Evolutionary conservation across 257 asterid species (phyloP).

Genomic region (Echium plantagineum): DNA sequence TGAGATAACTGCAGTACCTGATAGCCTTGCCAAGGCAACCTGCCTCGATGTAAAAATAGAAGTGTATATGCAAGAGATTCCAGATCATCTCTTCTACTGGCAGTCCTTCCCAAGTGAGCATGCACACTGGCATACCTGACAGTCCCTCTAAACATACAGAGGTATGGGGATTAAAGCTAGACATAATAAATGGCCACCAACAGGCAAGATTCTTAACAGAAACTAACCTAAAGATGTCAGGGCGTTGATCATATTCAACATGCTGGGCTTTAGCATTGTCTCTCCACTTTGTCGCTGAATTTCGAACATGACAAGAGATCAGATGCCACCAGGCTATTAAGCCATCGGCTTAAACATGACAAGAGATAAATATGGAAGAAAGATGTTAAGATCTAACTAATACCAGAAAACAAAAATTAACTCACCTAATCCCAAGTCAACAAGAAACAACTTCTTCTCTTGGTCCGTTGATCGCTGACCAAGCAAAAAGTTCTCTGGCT

Average conservation of each 20-base stretch:
- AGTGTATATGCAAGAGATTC: conserved; percentile 43
- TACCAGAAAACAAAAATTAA: background rate
- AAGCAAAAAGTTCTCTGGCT: conserved; percentile 41
- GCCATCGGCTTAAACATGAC: too few relatives aligned
- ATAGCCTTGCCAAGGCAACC: conserved; percentile 46
- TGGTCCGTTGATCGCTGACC: conserved; percentile 36
- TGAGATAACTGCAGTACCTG: conserved; percentile 20
- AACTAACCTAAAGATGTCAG: conserved; percentile 32
- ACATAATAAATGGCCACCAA: background rate
- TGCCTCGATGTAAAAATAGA: conserved; percentile 35
- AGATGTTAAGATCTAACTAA: background rate
- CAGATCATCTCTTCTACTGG: conserved; percentile 44
- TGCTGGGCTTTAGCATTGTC: conserved; percentile 30
- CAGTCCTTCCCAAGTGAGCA: conserved; percentile 48
- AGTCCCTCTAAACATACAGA: conserved; percentile 25
- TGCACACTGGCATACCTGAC: conserved; percentile 45
- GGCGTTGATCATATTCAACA: conserved; percentile 39
- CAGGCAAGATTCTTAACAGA: background rate
- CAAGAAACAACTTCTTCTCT: conserved; percentile 43
- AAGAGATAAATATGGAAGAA: background rate
- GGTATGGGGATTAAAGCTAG: background rate
- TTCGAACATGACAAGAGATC: conserved; percentile 1
- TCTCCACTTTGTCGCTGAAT: conserved; percentile 38
- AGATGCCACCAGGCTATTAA: too few relatives aligned
- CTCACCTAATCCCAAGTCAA: conserved; percentile 41